These are phyloP conservation scores for Yamadazyma triangularis DNA, from an alignment of 1,139 yeast genomes.

Conservation along the genomic window DNA sequence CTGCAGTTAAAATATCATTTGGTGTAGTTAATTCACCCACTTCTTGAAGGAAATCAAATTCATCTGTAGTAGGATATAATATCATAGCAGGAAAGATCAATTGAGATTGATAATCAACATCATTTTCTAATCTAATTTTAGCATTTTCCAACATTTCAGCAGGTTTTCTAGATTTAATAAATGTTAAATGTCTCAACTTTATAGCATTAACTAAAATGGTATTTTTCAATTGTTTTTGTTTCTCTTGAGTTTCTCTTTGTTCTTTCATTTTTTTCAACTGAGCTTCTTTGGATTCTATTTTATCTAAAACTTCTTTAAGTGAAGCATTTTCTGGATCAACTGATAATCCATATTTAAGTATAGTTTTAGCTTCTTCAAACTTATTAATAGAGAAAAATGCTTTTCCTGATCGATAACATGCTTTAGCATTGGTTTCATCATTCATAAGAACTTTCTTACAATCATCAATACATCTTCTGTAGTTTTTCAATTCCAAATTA, in stretches of 20 bases:
- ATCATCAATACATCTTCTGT: constrained; percentile 81
- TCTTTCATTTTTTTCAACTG: constrained; percentile 27
- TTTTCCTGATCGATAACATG: constrained; percentile 77
- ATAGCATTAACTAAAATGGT: constrained; percentile 50
- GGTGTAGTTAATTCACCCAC: constrained; percentile 69
- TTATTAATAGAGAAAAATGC: constrained; percentile 70
- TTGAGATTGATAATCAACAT: constrained; percentile 71
- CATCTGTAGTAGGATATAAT: constrained; percentile 79
- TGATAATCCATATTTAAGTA: constrained; percentile 59
- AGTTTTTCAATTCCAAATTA: constrained; percentile 79
- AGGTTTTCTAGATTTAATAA: constrained; percentile 48
- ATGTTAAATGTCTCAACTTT: constrained; percentile 48
- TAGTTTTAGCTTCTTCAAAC: constrained; percentile 67
- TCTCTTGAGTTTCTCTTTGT: constrained; percentile 29
- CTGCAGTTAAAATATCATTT: constrained; percentile 49
- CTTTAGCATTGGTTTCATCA: constrained; percentile 74
- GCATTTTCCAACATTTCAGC: constrained; percentile 46
- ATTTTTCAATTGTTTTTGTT: constrained; percentile 25
- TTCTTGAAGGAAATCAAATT: constrained; percentile 76
- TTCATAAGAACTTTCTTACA: constrained; percentile 65
- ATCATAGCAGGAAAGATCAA: constrained; percentile 76
- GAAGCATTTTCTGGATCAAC: constrained; percentile 58
- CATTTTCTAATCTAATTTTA: constrained; percentile 58
- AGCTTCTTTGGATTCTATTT: constrained; percentile 37
- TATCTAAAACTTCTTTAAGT: constrained; percentile 37